Evolutionary conservation across 2,329 filamentous ascomycete species (phyloP).

Genomic region (Fusarium robinianum): DNA sequence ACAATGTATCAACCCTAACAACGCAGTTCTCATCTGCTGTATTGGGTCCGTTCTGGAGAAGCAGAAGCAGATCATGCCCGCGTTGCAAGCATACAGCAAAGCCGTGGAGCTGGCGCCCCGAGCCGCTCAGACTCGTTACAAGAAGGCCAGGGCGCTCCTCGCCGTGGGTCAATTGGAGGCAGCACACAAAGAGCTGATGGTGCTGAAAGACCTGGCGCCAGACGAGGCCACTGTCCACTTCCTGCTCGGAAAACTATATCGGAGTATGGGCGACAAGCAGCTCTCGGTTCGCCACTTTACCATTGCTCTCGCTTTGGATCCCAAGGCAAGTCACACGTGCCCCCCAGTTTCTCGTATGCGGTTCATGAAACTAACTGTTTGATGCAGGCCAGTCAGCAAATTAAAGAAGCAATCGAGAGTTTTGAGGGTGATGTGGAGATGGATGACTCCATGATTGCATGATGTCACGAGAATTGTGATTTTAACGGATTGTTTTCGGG

Average conservation of each 20-base stretch:
- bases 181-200: constrained; percentile 80
- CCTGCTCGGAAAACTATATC: constrained; percentile 83
- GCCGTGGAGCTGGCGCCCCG: constrained; percentile 82
- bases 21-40: constrained; percentile 88
- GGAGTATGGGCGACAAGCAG: constrained; percentile 71
- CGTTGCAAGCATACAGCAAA: constrained; percentile 78
- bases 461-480: constrained; percentile 41
- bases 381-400: constrained; percentile 81
- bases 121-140: constrained; percentile 84
- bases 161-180: constrained; percentile 70
- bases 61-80: constrained; percentile 78
- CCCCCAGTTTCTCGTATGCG: neutral
- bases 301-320: constrained; percentile 91
- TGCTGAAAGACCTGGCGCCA: constrained; percentile 88
- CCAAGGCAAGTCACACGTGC: constrained; percentile 69
- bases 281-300: constrained; percentile 93
- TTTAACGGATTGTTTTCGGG: constrained; percentile 29
- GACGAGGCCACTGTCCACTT: constrained; percentile 98
- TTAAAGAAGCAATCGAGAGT: constrained; percentile 95
- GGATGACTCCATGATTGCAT: constrained; percentile 67
- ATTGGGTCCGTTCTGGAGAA: constrained; percentile 90
- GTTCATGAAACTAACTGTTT: constrained; percentile 8
- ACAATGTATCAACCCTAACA: constrained; percentile 87
- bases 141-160: constrained; percentile 87
- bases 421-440: constrained; percentile 80